Evolutionary conservation across 768 basidiomycete genomes (phyloP), one percentile per base, ranked within the genome.

Genomic region (Mycena haematopus): DNA sequence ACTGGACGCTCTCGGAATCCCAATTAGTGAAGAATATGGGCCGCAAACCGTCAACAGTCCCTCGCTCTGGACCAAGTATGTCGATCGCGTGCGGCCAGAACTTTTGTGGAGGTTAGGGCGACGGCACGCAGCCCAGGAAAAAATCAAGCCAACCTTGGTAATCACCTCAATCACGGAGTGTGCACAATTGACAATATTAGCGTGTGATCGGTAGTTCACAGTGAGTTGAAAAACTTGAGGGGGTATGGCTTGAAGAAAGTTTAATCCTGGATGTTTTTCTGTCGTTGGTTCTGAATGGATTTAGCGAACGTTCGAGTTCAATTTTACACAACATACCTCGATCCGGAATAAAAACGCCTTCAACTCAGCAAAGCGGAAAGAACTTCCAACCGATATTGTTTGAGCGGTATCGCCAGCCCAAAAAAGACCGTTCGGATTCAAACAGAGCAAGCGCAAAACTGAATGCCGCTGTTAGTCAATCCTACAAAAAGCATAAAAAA

Each of bases 381-480:
- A 82, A 65, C 87, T 89, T 1, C 90, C 91, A 0, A 83, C 81
- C 0, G 88, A 85, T 35, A 92, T 92, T 0, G 90, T 89, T 65
- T 92, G 91, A 0, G 91, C 89, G 0, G 91, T 91, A 68, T 92
- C 91, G 0, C 91, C 91, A 1, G 89, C 90, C 88, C 88, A 91
- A 62, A 91, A 88, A 14, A 91, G 73, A 0, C 90, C 90, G 50
- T 89, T 76, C 0, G 84, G 80, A 67, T 91, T 91, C 9, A 72
- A 72, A 62, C 88, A 91, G 13, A 92, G 69, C 0, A 76, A 76
- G 35, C 88, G 77, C 45, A 92, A 73, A 3, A 92, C 90, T 62
- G 31, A 1, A 6, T 38, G 5, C 8, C 25, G n/a, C n/a, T 25
- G 11, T 52, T 27, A 46, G 5, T 14, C 2, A 10, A 24, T n/a